These are phyloP conservation scores for Hanseniaspora hatyaiensis DNA, from an alignment of 805 yeast genomes.

Conservation along the genomic window DNA sequence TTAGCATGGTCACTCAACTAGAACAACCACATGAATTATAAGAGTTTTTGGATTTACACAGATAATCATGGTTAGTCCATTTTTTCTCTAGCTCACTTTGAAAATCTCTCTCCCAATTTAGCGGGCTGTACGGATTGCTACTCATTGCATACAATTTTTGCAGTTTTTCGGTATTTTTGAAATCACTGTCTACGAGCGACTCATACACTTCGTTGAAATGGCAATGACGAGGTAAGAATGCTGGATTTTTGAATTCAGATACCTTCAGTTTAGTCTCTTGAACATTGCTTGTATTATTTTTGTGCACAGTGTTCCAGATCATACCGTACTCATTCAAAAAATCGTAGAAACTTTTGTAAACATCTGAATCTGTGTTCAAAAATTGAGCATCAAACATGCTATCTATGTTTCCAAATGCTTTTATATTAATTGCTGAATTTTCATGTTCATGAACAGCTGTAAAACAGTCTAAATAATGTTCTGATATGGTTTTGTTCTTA, in stretches of 20 bases:
- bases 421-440: constrained; percentile 22
- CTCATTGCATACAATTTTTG: constrained; percentile 60
- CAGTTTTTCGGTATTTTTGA: constrained; percentile 33
- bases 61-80: constrained; percentile 42
- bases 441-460: constrained; percentile 22
- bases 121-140: constrained; percentile 56
- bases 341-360: constrained; percentile 30
- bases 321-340: constrained; percentile 31
- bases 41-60: constrained; percentile 38
- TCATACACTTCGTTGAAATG: constrained; percentile 72
- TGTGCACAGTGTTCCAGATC: constrained; percentile 46
- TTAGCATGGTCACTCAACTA: constrained; percentile 25
- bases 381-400: constrained; percentile 24
- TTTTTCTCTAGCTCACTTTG: constrained; percentile 40
- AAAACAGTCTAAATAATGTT: constrained; percentile 24
- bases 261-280: constrained; percentile 34
- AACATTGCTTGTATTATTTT: constrained; percentile 29
- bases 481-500: constrained; percentile 20
- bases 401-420: constrained; percentile 17
- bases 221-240: constrained; percentile 76
- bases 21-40: constrained; percentile 74
- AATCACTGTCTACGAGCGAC: constrained; percentile 29
- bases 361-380: constrained; percentile 27
- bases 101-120: constrained; percentile 52
- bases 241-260: constrained; percentile 52